Evolutionary conservation across 2,329 filamentous ascomycete genomes (phyloP).

Genomic region (Scedosporium dehoogii): DNA sequence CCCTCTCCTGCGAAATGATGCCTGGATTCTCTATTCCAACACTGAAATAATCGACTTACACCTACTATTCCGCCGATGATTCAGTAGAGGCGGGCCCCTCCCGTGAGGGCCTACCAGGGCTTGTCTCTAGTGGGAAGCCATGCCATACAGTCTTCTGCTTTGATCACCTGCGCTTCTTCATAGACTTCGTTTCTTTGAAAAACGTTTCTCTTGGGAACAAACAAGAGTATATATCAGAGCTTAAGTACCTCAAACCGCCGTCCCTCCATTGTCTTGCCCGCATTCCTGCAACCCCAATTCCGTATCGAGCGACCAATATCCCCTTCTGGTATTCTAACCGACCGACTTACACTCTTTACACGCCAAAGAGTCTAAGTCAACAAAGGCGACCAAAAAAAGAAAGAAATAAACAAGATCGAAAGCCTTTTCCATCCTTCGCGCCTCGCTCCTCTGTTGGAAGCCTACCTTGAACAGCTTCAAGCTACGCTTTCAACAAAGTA

Average conservation of each 20-base stretch:
- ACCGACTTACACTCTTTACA: neutral
- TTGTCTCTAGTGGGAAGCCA: neutral
- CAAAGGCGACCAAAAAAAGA: neutral
- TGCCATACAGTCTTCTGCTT: slow-evolving; percentile 3
- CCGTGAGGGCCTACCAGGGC: neutral
- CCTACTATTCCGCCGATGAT: neutral
- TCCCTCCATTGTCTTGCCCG: neutral
- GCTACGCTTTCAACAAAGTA: neutral
- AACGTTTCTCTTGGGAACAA: neutral
- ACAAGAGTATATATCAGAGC: neutral
- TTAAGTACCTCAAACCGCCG: neutral
- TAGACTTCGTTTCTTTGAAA: neutral
- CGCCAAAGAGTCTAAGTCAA: neutral
- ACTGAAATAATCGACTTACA: neutral
- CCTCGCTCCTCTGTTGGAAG: neutral
- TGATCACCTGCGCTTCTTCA: neutral
- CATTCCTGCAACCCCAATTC: neutral
- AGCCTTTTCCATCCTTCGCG: neutral
- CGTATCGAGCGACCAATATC: neutral
- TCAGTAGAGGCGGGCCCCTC: neutral
- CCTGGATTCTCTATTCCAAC: neutral
- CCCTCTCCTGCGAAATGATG: neutral
- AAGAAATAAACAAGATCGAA: neutral
- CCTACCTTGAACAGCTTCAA: neutral
- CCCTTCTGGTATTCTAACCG: neutral